Conservation (phyloP, 106 monocot species). For the Iris macrosiphon region DNA sequence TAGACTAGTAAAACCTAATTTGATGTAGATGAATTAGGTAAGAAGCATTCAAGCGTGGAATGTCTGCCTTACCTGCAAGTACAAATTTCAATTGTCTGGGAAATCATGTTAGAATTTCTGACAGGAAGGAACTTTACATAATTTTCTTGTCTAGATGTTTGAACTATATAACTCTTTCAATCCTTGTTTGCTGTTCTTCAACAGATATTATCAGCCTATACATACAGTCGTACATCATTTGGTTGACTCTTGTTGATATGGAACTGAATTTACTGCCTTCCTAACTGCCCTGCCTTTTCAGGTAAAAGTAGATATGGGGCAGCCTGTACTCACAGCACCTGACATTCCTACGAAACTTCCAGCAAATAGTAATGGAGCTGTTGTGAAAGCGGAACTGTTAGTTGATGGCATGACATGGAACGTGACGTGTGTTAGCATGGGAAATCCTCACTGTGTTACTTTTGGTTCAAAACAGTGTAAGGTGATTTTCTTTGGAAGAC, state of each 20-base stretch:
- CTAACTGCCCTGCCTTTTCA: background rate
- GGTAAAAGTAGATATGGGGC: conserved; percentile 98
- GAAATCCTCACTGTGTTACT: conserved; percentile 95
- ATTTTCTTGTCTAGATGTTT: too few species aligned
- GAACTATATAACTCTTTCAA: too few species aligned
- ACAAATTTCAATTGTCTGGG: too few species aligned
- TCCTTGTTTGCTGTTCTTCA: too few species aligned
- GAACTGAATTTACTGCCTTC: background rate
- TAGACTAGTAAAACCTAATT: too few species aligned
- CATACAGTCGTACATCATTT: too few species aligned
- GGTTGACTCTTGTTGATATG: background rate
- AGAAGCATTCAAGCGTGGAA: too few species aligned
- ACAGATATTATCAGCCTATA: too few species aligned
- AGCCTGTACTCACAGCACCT: conserved; percentile 60
- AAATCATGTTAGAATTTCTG: too few species aligned
- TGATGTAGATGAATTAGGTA: too few species aligned
- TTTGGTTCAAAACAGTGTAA: conserved; percentile 49
- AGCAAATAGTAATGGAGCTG: conserved; percentile 61
- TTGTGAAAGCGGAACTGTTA: conserved; percentile 50
- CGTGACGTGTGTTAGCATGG: conserved; percentile 99
- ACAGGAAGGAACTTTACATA: too few species aligned
- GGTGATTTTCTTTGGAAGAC: conserved; percentile 23
- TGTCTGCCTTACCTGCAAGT: too few species aligned
- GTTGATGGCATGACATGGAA: conserved; percentile 87
- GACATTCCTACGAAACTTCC: conserved; percentile 79